These are phyloP conservation scores for Polyporus arcularius DNA, from an alignment of 768 basidiomycete species.

Conservation along the genomic window DNA sequence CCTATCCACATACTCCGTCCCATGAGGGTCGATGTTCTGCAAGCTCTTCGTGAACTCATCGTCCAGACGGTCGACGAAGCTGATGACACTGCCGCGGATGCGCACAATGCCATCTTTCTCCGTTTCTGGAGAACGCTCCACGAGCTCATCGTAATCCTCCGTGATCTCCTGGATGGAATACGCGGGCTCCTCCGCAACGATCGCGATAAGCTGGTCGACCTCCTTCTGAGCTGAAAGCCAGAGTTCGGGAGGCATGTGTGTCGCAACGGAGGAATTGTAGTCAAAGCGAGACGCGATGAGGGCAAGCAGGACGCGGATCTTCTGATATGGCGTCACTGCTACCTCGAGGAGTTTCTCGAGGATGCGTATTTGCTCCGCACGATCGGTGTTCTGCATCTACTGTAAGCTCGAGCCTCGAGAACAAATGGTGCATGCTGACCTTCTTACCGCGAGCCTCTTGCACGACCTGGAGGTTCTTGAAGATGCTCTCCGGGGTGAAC, in stretches of 20 bases:
- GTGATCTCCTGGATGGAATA: constrained; percentile 88
- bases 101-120: constrained; percentile 76
- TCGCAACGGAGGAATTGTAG: constrained; percentile 85
- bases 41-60: constrained; percentile 98
- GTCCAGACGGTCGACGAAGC: constrained; percentile 93
- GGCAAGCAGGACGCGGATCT: constrained; percentile 91
- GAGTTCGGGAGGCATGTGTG: constrained; percentile 89
- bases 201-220: constrained; percentile 83
- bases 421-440: constrained; percentile 44
- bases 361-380: constrained; percentile 90
- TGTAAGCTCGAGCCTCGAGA: background rate
- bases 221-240: constrained; percentile 89
- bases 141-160: constrained; percentile 89
- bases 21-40: constrained; percentile 98
- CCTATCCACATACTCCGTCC: constrained; percentile 97
- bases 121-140: constrained; percentile 75
- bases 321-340: constrained; percentile 86
- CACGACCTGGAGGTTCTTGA: constrained; percentile 88
- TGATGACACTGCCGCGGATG: constrained; percentile 94
- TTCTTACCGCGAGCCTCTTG: constrained; percentile 97
- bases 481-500: constrained; percentile 82
- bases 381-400: constrained; percentile 85
- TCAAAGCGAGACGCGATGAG: constrained; percentile 95
- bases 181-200: constrained; percentile 66
- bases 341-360: constrained; percentile 86